These are phyloP conservation scores for Trifolium subterraneum DNA, from an alignment of 306 rosid genomes.

Conservation along the genomic window DNA sequence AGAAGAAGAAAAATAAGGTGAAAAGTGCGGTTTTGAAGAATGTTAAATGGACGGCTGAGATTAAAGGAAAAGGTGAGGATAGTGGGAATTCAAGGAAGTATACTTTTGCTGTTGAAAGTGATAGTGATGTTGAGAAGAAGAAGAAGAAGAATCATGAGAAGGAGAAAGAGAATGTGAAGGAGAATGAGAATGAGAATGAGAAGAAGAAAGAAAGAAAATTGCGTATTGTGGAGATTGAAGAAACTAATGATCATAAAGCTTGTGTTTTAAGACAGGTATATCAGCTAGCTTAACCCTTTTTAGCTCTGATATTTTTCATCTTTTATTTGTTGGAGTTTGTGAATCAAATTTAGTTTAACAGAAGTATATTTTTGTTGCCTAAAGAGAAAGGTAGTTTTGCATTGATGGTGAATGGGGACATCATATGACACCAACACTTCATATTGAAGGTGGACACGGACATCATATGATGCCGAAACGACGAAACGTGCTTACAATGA, in stretches of 20 bases:
- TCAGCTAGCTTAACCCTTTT: not conserved
- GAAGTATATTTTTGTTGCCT: no score
- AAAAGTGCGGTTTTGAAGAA: constrained; percentile 53
- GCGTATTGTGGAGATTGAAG: constrained; percentile 89
- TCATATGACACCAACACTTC: no score
- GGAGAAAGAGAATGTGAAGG: constrained; percentile 36
- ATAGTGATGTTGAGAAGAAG: constrained; percentile 52
- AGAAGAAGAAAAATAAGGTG: constrained; percentile 56
- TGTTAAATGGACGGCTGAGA: constrained; percentile 83
- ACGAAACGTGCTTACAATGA: no score
- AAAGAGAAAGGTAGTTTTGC: no score
- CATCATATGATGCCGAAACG: no score
- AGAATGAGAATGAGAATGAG: constrained; percentile 47
- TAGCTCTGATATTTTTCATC: no score
- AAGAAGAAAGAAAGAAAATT: constrained; percentile 56
- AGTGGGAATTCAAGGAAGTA: constrained; percentile 63
- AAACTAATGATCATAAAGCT: constrained; percentile 61
- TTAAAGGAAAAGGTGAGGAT: constrained; percentile 66
- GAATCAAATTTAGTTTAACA: not conserved
- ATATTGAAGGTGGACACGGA: no score
- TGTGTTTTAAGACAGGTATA: constrained; percentile 80
- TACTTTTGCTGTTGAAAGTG: constrained; percentile 58
- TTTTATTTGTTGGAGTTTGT: constrained; percentile 4
- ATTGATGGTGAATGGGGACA: no score
- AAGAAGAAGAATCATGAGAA: constrained; percentile 36